Evolutionary conservation across 495 filamentous ascomycete genomes (phyloP).

Genomic region (Echria macrotheca): DNA sequence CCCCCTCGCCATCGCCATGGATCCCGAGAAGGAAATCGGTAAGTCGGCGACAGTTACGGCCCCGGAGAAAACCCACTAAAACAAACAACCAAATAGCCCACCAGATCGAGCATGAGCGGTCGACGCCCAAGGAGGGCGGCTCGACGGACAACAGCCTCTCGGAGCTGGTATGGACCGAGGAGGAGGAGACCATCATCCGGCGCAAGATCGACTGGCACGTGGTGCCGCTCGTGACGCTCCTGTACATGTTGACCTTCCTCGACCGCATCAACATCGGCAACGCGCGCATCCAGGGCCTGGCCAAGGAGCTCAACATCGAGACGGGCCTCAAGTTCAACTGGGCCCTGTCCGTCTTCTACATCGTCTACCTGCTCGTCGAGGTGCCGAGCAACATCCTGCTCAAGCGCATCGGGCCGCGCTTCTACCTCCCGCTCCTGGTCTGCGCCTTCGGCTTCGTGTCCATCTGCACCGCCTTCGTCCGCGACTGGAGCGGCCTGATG

Average conservation of each 20-base stretch:
- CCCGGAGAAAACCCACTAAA: too few species aligned
- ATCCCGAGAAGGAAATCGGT: slow-evolving; percentile 22
- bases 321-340: slow-evolving; percentile 49
- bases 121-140: slow-evolving; percentile 16
- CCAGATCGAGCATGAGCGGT: slow-evolving; percentile 10
- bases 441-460: slow-evolving; percentile 43
- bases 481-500: slow-evolving; percentile 38
- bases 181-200: slow-evolving; percentile 46
- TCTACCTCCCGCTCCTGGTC: slow-evolving; percentile 60
- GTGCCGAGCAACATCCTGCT: slow-evolving; percentile 61
- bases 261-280: slow-evolving; percentile 61
- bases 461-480: slow-evolving; percentile 41
- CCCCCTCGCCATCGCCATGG: slow-evolving; percentile 10
- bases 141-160: slow-evolving; percentile 18
- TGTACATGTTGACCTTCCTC: slow-evolving; percentile 46
- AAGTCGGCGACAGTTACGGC: neutral
- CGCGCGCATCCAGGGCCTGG: slow-evolving; percentile 57
- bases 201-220: slow-evolving; percentile 48
- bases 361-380: slow-evolving; percentile 62
- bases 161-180: slow-evolving; percentile 39
- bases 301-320: slow-evolving; percentile 46
- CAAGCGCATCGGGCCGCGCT: slow-evolving; percentile 53
- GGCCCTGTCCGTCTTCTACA: slow-evolving; percentile 58
- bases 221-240: slow-evolving; percentile 47
- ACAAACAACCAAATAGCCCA: too few species aligned